Base-by-base conservation (phyloP, 2,329 filamentous ascomycete species). In the Neonectria neomacrospora region DNA sequence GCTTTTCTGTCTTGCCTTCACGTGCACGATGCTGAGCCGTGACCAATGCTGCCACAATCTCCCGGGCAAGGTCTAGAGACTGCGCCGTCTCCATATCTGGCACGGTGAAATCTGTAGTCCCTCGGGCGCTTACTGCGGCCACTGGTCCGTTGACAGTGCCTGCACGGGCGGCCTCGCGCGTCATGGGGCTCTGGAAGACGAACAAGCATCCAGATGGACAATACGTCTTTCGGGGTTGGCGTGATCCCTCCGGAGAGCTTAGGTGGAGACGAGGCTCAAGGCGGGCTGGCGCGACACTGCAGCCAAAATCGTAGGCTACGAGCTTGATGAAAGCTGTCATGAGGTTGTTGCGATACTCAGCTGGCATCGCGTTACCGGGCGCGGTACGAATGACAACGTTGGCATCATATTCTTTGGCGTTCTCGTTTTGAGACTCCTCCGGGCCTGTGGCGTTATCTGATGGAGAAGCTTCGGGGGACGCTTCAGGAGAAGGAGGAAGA, bases 301-400 rank as follows among this genome's bases (percentile, higher is more conserved):
- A 90, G 54, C 87, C 86, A 74, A 90, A 90, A 66, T 90, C 87
- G 70, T 90, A 90, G 18, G 87, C 83, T 16, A 90, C 83, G 5
- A 90, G 82, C 74, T 90, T 90, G 59, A 90, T 75, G 59, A 90
- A 90, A 37, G 87, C 83, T 3, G 83, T 81, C 12, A 88, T 68
- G n/a, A 90, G 79, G 57, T 81, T 82, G 58, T 87, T 83, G 30
- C 88, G 85, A 69, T 82, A 84, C 53, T 89, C 86, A 7, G 83
- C 72, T 1, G 88, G 88, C 82, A 89, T 88, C 50, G 83, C 78
- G n/a, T 78, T 75, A 10, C 88, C 88, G 2, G 81, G 72, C 11
- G 79, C 80, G 3, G 82, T 85, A 45, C 87, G 84, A 26, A 66
- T 60, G 20, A 70, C 63, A 39, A 41, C 26, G 8, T 64, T 54